Base-by-base conservation (phyloP, 768 basidiomycete species). In the Podaxis pistillaris region DNA sequence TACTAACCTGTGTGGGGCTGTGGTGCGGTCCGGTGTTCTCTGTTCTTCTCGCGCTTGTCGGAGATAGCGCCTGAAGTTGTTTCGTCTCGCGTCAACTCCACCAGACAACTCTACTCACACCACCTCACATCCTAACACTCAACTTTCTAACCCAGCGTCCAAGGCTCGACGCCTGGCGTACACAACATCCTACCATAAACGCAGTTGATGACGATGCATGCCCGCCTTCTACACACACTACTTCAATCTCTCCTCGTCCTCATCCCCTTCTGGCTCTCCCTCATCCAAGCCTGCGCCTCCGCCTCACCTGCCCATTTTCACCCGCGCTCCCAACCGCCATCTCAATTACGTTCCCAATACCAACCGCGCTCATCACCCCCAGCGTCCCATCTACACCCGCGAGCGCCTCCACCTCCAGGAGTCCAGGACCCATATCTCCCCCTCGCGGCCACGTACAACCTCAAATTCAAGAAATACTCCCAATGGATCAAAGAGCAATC, bases 401-500 rank as follows among this genome's bases (percentile, higher is more conserved):
- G 56, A 7, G 13, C 24, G 12, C 56, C 37, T 11, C 54, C 36
- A 56, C 36, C 54, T 22, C 22, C 49, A 24, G 9, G 11, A 49
- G 11, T 24, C n/a, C 47, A 0, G 19, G n/a, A 49, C 22, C 47
- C 5, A 49, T 13, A 8, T n/a, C 47, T 49, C 3, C 47, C n/a
- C 19, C n/a, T n/a, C 47, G 47, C 47, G 11, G 46, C 46, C 46
- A 37, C 36, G 4, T 38, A 47, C 28, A 56, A 46, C 8, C 61
- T 56, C 46, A 56, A 56, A 50, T 62, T 62, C 61, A 50, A 56
- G 47, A 37, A 47, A 40, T 56, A 56, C 17, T 47, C 54, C 37
- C 22, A 56, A 24, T 56, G 54, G 61, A 50, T 49, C 24, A 30
- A 62, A 36, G 33, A 49, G 3, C 44, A 41, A 30, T 62, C 61